These are phyloP conservation scores for Blastobotrys malaysiensis DNA, from an alignment of 1,139 yeast genomes.

Conservation along the genomic window DNA sequence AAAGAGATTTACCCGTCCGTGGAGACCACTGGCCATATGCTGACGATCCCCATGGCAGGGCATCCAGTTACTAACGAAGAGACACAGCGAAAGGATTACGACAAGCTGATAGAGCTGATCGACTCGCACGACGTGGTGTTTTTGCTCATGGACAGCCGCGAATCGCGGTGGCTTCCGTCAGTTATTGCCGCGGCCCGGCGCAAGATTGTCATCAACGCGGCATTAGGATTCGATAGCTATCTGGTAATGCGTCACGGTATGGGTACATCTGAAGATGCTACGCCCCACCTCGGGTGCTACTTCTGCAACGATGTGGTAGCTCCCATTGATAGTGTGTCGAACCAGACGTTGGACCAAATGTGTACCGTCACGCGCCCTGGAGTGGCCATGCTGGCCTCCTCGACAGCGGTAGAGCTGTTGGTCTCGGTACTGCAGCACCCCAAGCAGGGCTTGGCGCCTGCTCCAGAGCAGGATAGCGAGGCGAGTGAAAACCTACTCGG, in stretches of 20 bases:
- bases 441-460: slow-evolving; percentile 43
- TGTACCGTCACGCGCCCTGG: slow-evolving; percentile 98
- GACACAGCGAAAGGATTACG: slow-evolving; percentile 47
- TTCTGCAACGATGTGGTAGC: slow-evolving; percentile 95
- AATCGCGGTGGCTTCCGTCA: slow-evolving; percentile 94
- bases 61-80: slow-evolving; percentile 63
- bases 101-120: slow-evolving; percentile 48
- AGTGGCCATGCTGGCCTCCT: slow-evolving; percentile 79
- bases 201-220: slow-evolving; percentile 83
- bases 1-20: slow-evolving; percentile 75
- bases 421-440: slow-evolving; percentile 72
- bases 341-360: slow-evolving; percentile 92
- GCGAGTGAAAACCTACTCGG: slow-evolving; percentile 48
- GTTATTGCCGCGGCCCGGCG: slow-evolving; percentile 60
- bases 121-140: slow-evolving; percentile 69
- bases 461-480: slow-evolving; percentile 20
- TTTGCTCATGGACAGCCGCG: slow-evolving; percentile 87
- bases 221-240: slow-evolving; percentile 89
- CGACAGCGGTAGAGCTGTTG: slow-evolving; percentile 78
- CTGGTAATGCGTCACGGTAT: slow-evolving; percentile 91
- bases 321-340: slow-evolving; percentile 78
- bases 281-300: slow-evolving; percentile 72
- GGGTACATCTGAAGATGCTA: slow-evolving; percentile 20
- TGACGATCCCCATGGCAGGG: slow-evolving; percentile 95
- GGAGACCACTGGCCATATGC: slow-evolving; percentile 49